phyloP scores from a whole-genome alignment of 768 basidiomycete species.

The Daedaleopsis sinensis region DNA sequence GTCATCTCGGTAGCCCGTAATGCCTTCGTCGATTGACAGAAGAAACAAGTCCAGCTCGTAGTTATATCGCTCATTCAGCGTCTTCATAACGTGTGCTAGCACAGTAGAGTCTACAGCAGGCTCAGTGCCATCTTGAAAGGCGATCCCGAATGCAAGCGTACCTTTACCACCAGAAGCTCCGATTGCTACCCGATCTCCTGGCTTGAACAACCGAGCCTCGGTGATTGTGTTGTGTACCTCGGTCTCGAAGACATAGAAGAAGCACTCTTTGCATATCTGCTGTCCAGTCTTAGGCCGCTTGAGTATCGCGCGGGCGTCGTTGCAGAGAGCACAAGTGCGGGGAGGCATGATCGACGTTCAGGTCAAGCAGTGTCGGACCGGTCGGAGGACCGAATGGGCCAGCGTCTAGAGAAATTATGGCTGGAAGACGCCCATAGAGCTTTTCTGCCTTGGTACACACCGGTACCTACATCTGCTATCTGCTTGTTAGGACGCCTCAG shows the following conservation, averaged over 20 bases:
- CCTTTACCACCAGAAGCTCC: constrained; percentile 99
- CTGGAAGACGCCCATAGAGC: constrained; percentile 5
- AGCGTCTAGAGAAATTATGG: constrained; percentile 13
- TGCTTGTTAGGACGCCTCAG: not conserved
- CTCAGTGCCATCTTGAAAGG: not conserved
- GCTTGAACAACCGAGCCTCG: constrained; percentile 79
- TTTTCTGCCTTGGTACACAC: not conserved
- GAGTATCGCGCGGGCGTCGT: constrained; percentile 78
- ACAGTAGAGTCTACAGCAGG: constrained; percentile 86
- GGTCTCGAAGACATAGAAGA: constrained; percentile 96
- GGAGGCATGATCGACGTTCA: constrained; percentile 65
- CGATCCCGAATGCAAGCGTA: constrained; percentile 35
- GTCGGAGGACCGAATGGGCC: not conserved
- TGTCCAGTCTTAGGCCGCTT: constrained; percentile 97
- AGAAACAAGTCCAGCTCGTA: constrained; percentile 92
- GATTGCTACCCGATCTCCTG: constrained; percentile 93
- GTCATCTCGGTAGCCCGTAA: constrained; percentile 97
- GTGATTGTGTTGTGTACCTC: constrained; percentile 97
- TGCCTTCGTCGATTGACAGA: constrained; percentile 97
- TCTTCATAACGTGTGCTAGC: constrained; percentile 95
- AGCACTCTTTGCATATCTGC: constrained; percentile 95
- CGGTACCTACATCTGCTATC: not conserved
- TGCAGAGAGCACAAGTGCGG: constrained; percentile 76
- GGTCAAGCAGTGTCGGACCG: constrained; percentile 11
- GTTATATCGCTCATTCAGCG: constrained; percentile 89